Evolutionary conservation across 2,329 filamentous ascomycete species (phyloP).

Genomic region (Epichloe scottii): DNA sequence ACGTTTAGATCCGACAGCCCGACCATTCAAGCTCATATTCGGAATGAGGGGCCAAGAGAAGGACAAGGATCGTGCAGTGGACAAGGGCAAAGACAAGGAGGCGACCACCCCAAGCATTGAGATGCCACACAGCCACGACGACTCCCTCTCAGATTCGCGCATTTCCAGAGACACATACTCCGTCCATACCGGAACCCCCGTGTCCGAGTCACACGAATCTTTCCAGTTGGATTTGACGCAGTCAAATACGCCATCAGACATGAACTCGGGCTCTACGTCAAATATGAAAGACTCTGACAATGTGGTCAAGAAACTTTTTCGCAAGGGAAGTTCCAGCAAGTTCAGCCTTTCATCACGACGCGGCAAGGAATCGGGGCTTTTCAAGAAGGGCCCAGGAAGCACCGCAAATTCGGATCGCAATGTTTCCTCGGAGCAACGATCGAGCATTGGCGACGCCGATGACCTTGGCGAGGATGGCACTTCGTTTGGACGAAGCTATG

Average conservation of each 20-base stretch:
- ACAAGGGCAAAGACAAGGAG: slow-evolving; percentile 27
- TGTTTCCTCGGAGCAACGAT: slow-evolving; percentile 38
- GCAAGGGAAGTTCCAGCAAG: slow-evolving; percentile 54
- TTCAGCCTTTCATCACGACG: slow-evolving; percentile 48
- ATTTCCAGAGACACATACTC: slow-evolving; percentile 45
- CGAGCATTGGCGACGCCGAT: slow-evolving; percentile 44
- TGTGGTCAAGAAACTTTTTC: slow-evolving; percentile 47
- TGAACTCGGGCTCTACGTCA: slow-evolving; percentile 26
- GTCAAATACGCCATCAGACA: slow-evolving; percentile 46
- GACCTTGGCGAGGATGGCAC: slow-evolving; percentile 34
- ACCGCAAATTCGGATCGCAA: slow-evolving; percentile 46
- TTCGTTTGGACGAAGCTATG: slow-evolving; percentile 36
- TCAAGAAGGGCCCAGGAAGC: slow-evolving; percentile 48
- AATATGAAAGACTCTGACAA: slow-evolving; percentile 40
- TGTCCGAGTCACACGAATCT: slow-evolving; percentile 49
- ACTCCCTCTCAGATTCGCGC: slow-evolving; percentile 40
- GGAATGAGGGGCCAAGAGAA: slow-evolving; percentile 28
- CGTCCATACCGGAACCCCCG: slow-evolving; percentile 43
- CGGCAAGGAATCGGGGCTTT: slow-evolving; percentile 40
- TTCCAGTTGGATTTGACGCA: slow-evolving; percentile 40
- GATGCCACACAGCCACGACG: slow-evolving; percentile 23
- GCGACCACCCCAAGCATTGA: slow-evolving; percentile 27
- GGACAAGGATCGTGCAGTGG: slow-evolving; percentile 19
- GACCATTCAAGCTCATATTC: slow-evolving; percentile 70
- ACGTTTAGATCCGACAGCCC: slow-evolving; percentile 76